These are phyloP conservation scores for Umbelopsis ramanniana DNA, from an alignment of 192 early-diverging fungal species.

Conservation along the genomic window DNA sequence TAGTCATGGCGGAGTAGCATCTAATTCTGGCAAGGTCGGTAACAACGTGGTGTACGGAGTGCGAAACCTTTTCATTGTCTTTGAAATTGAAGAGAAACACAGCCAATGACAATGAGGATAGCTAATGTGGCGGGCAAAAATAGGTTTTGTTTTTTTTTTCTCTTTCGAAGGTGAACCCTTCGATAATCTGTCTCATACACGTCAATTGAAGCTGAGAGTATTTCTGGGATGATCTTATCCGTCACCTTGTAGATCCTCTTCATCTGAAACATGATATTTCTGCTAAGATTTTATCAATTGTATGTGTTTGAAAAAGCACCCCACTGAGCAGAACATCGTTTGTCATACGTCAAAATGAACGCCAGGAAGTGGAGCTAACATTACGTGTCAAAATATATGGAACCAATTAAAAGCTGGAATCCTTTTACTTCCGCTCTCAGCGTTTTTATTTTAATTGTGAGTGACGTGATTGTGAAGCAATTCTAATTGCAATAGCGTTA, in stretches of 20 bases:
- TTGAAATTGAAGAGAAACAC: constrained; percentile 20
- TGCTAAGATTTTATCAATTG: too few relatives aligned
- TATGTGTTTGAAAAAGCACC: too few relatives aligned
- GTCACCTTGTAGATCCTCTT: too few relatives aligned
- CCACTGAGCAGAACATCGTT: background rate
- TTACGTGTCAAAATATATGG: background rate
- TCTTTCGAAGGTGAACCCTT: background rate
- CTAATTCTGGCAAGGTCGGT: background rate
- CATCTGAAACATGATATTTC: too few relatives aligned
- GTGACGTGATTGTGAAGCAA: constrained; percentile 25
- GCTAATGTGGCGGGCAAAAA: constrained; percentile 8
- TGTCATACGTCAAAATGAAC: background rate
- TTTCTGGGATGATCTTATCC: too few relatives aligned
- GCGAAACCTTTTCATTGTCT: constrained; percentile 7
- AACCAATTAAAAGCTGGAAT: background rate
- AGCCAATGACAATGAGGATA: background rate
- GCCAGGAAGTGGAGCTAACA: too few relatives aligned
- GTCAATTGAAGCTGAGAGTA: too few relatives aligned
- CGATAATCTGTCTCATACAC: too few relatives aligned
- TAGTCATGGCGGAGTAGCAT: background rate
- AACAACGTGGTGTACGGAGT: constrained; percentile 6
- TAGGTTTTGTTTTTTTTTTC: background rate
- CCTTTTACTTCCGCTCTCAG: background rate
- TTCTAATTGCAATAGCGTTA: constrained; percentile 27
- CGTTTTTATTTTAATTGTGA: background rate